phyloP scores from a whole-genome alignment of 1,284 basidiomycete species.

The Earliella scabrosa region DNA sequence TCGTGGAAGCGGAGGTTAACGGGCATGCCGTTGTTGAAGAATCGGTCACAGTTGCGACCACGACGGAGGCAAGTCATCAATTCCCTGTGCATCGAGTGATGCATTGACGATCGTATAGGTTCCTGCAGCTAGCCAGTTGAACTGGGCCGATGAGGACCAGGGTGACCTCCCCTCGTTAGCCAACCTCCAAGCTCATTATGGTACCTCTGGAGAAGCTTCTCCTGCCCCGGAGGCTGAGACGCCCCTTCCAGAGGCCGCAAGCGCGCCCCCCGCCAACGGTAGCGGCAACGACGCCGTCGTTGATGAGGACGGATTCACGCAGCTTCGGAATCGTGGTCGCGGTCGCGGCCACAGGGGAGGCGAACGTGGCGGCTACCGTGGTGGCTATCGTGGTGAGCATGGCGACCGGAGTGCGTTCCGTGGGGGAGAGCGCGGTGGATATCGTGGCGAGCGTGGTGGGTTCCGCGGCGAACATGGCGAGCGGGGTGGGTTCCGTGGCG shows the following conservation, averaged over 20 bases:
- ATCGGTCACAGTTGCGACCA: slow-evolving; percentile 29
- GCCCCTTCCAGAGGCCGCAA: slow-evolving; percentile 34
- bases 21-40: slow-evolving; percentile 33
- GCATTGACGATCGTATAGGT: slow-evolving; percentile 17
- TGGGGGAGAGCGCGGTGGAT: slow-evolving; percentile 27
- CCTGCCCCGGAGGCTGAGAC: slow-evolving; percentile 42
- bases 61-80: slow-evolving; percentile 28
- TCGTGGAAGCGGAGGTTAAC: slow-evolving; percentile 28
- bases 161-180: slow-evolving; percentile 45
- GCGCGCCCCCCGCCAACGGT: slow-evolving; percentile 20
- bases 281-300: slow-evolving; percentile 26
- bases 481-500: slow-evolving; percentile 19
- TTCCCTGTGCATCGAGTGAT: too few relatives aligned
- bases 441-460: slow-evolving; percentile 28
- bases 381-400: slow-evolving; percentile 16
- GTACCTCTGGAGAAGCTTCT: slow-evolving; percentile 45
- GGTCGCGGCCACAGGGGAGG: slow-evolving; percentile 33
- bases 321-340: slow-evolving; percentile 43
- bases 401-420: slow-evolving; percentile 37
- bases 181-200: slow-evolving; percentile 46
- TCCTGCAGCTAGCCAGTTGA: slow-evolving; percentile 43
- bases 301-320: slow-evolving; percentile 70
- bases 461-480: slow-evolving; percentile 42
- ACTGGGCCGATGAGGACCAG: slow-evolving; percentile 55
- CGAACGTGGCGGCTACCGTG: slow-evolving; percentile 2